Base-by-base conservation (phyloP, 768 basidiomycete genomes). In the Auriculariales sp. region DNA sequence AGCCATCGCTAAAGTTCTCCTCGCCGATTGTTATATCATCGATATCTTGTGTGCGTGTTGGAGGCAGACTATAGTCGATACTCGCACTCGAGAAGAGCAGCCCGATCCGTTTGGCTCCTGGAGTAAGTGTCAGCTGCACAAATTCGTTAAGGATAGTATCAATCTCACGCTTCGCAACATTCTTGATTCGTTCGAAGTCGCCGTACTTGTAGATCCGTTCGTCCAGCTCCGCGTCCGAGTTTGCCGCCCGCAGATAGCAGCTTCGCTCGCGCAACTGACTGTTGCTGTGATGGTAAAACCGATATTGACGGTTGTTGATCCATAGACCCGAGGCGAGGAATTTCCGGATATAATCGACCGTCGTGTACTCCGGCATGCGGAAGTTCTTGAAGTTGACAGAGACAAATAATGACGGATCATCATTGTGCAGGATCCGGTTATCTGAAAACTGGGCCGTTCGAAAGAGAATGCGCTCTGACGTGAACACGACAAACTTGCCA, bases 221-320 rank as follows among this genome's bases (percentile, higher is more conserved):
- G 54, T 82, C 79, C 0, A 83, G 66, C 47, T 81, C 79, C 24
- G 59, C 61, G 55, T 81, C 79, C 1, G 62, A 62, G 46, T 67
- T 66, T 1, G 78, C 79, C 53, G 71, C 62, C 1, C 79, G 69
- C 50, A 82, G 63, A 53, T 79, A 82, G 55, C 79, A 83, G 25
- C 78, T 79, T 17, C 79, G 67, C 24, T 75, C 71, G 35, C 79
- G 66, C 58, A 82, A 56, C 54, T 83, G 81, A 52, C 78, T 82
- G 57, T 82, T 81, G 34, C 81, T 81, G 51, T 83, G 81, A 50
- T 77, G 76, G 52, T 80, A 82, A 58, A 82, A 83, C 2, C 80
- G 73, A 58, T 81, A 81, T 54, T 81, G 75, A 0, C 70, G 60
- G 1, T 67, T 69, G 53, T 83, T 81, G 55, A 81, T 55, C 55